Conservation (phyloP, 192 early-diverging fungal species). For the Geranomyces variabilis region DNA sequence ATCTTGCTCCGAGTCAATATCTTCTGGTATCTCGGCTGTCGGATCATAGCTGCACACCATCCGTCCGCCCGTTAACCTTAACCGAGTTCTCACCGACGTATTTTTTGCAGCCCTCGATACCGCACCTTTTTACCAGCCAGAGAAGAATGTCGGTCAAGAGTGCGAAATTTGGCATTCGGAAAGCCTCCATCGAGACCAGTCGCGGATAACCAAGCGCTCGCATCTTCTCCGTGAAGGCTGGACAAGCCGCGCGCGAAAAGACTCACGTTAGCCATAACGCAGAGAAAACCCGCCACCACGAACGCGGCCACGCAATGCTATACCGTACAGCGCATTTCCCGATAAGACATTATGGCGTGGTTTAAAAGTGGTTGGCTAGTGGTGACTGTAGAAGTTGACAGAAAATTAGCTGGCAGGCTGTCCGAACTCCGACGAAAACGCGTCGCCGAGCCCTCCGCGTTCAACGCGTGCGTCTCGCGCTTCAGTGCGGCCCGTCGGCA, state of each 20-base stretch:
- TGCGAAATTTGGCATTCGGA: constrained; percentile 57
- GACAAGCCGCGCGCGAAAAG: neutral
- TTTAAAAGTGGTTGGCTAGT: no score
- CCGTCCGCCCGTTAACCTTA: neutral
- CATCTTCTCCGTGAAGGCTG: constrained; percentile 58
- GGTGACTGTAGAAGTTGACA: no score
- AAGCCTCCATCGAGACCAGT: constrained; percentile 56
- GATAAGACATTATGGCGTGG: constrained; percentile 20
- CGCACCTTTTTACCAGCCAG: constrained; percentile 62
- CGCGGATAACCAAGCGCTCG: constrained; percentile 52
- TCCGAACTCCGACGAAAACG: no score
- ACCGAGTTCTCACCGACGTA: no score
- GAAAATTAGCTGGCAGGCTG: no score
- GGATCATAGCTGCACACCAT: constrained; percentile 50
- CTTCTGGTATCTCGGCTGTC: constrained; percentile 44
- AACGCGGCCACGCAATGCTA: neutral
- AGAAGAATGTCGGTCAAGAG: constrained; percentile 51
- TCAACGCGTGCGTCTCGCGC: no score
- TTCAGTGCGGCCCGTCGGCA: no score
- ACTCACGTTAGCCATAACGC: neutral
- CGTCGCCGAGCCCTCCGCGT: no score
- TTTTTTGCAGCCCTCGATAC: neutral
- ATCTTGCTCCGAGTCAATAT: constrained; percentile 52
- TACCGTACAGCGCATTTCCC: constrained; percentile 23
- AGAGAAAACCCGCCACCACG: neutral